These are phyloP conservation scores for Casuarina cunninghamiana DNA, from an alignment of 306 rosid genomes.

Conservation along the genomic window DNA sequence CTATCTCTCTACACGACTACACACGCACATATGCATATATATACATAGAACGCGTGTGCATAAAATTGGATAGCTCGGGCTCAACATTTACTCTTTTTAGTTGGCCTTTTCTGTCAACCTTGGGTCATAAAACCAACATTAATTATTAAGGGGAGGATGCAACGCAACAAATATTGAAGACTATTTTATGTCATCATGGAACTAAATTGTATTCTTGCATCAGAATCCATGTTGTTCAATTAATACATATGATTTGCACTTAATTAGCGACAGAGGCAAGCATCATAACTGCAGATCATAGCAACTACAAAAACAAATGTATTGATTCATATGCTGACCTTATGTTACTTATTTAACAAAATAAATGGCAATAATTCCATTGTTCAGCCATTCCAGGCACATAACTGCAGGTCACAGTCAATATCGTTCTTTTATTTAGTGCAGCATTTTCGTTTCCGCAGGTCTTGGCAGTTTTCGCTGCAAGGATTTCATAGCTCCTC, in stretches of 20 bases:
- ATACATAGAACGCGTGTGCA: too few relatives aligned
- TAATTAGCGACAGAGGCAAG: neutral
- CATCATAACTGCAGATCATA: neutral
- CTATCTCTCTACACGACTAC: too few relatives aligned
- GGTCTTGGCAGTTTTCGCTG: conserved; percentile 19
- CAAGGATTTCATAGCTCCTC: conserved; percentile 30
- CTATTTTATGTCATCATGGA: neutral
- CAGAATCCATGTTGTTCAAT: neutral
- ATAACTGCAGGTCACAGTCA: conserved; percentile 7
- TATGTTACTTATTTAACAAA: neutral
- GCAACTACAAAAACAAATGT: neutral
- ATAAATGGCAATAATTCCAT: neutral
- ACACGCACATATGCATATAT: too few relatives aligned
- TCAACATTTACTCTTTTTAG: neutral
- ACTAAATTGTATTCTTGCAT: neutral
- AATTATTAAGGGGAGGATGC: neutral
- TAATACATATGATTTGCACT: neutral
- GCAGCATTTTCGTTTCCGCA: conserved; percentile 11
- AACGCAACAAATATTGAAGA: neutral
- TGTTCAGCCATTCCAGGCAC: neutral
- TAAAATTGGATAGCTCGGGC: neutral
- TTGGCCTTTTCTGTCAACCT: neutral
- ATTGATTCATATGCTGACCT: neutral
- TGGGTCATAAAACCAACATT: neutral
- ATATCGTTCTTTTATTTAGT: conserved; percentile 6